Conservation (phyloP, 208 protist species). For the Trypanosoma rangeli region DNA sequence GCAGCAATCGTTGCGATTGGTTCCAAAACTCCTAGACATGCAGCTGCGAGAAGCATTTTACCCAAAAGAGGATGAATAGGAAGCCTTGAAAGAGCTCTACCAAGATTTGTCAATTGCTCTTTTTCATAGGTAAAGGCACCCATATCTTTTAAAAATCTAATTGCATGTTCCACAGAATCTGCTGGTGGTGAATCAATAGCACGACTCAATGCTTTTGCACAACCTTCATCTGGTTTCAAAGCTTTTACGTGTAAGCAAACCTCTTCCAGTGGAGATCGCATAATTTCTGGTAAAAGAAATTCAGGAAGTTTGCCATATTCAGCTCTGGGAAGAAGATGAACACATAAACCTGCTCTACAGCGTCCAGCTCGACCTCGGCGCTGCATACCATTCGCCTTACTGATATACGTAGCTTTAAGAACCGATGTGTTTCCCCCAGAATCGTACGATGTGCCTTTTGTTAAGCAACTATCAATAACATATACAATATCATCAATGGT, state of each 20-base stretch:
- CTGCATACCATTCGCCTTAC: constrained; percentile 86
- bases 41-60: constrained; percentile 90
- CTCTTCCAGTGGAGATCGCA: constrained; percentile 85
- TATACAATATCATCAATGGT: constrained; percentile 96
- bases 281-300: constrained; percentile 92
- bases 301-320: constrained; percentile 86
- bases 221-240: constrained; percentile 75
- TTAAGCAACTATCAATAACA: constrained; percentile 95
- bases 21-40: constrained; percentile 87
- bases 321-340: constrained; percentile 70
- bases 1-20: constrained; percentile 87
- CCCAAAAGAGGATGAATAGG: constrained; percentile 88
- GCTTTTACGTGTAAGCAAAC: constrained; percentile 90
- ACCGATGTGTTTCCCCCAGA: constrained; percentile 69
- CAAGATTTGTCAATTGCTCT: constrained; percentile 80
- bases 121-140: constrained; percentile 74
- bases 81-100: constrained; percentile 75
- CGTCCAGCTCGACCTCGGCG: constrained; percentile 92
- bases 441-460: constrained; percentile 92
- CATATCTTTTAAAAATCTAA: constrained; percentile 81
- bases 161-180: constrained; percentile 62
- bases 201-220: constrained; percentile 69
- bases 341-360: constrained; percentile 80
- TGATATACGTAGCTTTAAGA: constrained; percentile 77
- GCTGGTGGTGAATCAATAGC: constrained; percentile 70